Evolutionary conservation across 768 basidiomycete genomes (phyloP), one percentile per base, ranked within the genome.

Genomic region (Jaapia argillacea): DNA sequence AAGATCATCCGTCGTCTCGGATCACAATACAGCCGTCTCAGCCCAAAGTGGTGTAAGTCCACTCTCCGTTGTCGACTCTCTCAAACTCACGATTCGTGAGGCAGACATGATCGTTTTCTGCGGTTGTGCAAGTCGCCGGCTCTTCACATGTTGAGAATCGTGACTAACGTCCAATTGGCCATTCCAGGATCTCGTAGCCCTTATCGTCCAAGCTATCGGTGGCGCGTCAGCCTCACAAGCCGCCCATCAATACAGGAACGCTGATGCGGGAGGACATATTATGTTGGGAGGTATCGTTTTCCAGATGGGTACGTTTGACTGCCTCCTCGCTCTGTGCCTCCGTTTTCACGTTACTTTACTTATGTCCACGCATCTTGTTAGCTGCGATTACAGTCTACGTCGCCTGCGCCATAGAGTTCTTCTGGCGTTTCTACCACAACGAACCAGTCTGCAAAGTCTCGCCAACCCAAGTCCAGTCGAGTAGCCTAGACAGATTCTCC

Each of bases 241-340:
- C 10, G 28, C 16, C 28, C 28, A 33, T 33, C 28, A 10, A n/a
- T n/a, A n/a, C n/a, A n/a, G n/a, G n/a, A n/a, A n/a, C n/a, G n/a
- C n/a, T n/a, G n/a, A n/a, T n/a, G n/a, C n/a, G 28, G 28, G 28
- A 10, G 16, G 28, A 10, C 10, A 33, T 16, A 65, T 79, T 52
- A 80, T 81, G 77, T 65, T 80, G 7, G 75, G 61, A 1, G 82
- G 81, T 39, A 81, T 85, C 47, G 62, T 64, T 14, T 70, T 82
- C 51, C 80, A 84, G 52, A 57, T 79, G 44, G 55, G 70, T 69
- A 28, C 43, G 67, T 33, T 58, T 3, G 13, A 21, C 22, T 5
- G 22, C 4, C 20, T 43, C 47, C 23, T 26, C 40, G 4, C 24
- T 21, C 26, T 21, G n/a, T 18, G 45, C 23, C 23, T 31, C 41